A percentile compares a stretch with the other conserved stretches of the same genome.
phyloP scores from a whole-genome alignment of 169 alveolate genomes.

The Plasmodium sp. region DNA sequence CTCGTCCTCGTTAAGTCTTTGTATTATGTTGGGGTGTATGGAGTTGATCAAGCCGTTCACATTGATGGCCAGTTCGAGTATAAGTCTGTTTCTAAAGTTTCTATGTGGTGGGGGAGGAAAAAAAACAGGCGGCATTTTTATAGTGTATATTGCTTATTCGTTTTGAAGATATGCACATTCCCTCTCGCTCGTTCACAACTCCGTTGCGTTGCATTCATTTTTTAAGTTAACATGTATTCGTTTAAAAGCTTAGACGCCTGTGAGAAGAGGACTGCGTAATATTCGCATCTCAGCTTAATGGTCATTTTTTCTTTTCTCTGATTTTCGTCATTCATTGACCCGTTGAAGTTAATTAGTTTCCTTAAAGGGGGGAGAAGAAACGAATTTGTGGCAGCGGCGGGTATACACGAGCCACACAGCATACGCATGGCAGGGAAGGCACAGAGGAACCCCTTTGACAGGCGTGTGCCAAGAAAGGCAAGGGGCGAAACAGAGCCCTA shows the following conservation, averaged over 20 bases:
- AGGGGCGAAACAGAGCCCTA: neutral
- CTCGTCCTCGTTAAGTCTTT: constrained; percentile 68
- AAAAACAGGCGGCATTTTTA: neutral
- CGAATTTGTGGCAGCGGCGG: neutral
- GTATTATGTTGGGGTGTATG: constrained; percentile 65
- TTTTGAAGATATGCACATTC: neutral
- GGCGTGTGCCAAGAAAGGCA: neutral
- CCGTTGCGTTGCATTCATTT: neutral
- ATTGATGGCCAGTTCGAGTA: constrained; percentile 72
- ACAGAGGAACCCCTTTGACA: neutral
- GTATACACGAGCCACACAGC: neutral
- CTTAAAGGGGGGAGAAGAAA: neutral
- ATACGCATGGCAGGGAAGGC: neutral
- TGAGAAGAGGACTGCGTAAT: constrained; percentile 69
- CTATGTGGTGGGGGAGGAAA: neutral
- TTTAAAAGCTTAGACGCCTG: constrained; percentile 71
- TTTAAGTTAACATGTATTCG: constrained; percentile 54
- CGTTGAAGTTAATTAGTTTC: constrained; percentile 66
- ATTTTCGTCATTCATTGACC: constrained; percentile 72
- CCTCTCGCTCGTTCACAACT: neutral
- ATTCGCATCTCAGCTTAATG: constrained; percentile 69
- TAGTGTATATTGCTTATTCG: neutral
- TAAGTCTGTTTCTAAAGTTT: constrained; percentile 65
- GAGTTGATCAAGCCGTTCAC: constrained; percentile 66
- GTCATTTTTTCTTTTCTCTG: constrained; percentile 71